phyloP scores from a whole-genome alignment of 2,329 filamentous ascomycete genomes.

The Exophiala xenobiotica region DNA sequence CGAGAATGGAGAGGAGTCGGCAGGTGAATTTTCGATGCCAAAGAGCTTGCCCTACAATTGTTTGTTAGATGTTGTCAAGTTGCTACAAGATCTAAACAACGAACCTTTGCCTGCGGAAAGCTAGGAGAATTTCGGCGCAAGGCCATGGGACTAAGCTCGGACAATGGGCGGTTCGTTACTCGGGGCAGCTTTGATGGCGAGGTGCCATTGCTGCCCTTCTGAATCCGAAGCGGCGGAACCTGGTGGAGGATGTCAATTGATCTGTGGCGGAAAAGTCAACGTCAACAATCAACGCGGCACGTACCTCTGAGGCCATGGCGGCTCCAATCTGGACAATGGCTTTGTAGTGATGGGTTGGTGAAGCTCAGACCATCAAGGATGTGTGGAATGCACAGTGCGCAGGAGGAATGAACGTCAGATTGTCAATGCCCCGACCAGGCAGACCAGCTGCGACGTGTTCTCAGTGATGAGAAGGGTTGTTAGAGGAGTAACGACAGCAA shows the following conservation, averaged over 20 bases:
- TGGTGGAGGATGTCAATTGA: slow-evolving; percentile 14
- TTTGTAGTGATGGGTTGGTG: slow-evolving; percentile 19
- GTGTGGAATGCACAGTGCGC: slow-evolving; percentile 20
- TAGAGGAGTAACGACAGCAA: slow-evolving; percentile 16
- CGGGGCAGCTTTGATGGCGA: slow-evolving; percentile 65
- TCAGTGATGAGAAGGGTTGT: slow-evolving; percentile 8
- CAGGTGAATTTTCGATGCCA: slow-evolving; percentile 74
- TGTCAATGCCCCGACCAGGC: slow-evolving; percentile 18
- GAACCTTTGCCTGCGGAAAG: slow-evolving; percentile 78
- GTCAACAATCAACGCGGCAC: slow-evolving; percentile 18
- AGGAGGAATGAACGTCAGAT: slow-evolving; percentile 17
- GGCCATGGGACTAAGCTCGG: slow-evolving; percentile 84
- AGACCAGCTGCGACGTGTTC: slow-evolving; percentile 27
- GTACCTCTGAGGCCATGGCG: slow-evolving; percentile 29
- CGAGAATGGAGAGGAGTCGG: slow-evolving; percentile 74
- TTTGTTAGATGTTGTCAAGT: slow-evolving; percentile 9
- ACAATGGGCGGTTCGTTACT: slow-evolving; percentile 68
- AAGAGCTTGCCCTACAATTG: slow-evolving; percentile 43
- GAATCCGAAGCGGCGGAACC: slow-evolving; percentile 36
- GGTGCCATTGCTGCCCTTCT: slow-evolving; percentile 36
- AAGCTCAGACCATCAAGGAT: slow-evolving; percentile 29
- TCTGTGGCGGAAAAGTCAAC: slow-evolving; percentile 1
- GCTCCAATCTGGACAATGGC: slow-evolving; percentile 25
- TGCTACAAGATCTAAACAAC: slow-evolving; percentile 20
- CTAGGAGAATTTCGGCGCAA: slow-evolving; percentile 88